These are phyloP conservation scores for Xylaria flabelliformis DNA, from an alignment of 495 filamentous ascomycete species.

Conservation along the genomic window DNA sequence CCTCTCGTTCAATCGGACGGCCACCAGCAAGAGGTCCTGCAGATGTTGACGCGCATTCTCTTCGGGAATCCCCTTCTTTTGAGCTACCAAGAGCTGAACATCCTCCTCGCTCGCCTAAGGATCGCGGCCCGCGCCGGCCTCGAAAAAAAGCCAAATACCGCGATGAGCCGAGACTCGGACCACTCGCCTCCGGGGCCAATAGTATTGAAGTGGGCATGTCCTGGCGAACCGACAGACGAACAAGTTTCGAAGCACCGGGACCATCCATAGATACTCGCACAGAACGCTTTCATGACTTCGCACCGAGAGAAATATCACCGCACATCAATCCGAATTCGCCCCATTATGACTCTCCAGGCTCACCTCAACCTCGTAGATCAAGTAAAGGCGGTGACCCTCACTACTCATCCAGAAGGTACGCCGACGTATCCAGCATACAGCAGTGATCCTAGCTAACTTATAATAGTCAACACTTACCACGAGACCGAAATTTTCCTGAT, in stretches of 20 bases:
- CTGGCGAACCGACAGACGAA: conserved; percentile 48
- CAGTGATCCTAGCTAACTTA: conserved; percentile 34
- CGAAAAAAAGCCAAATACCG: conserved; percentile 44
- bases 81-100: conserved; percentile 40
- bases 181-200: conserved; percentile 53
- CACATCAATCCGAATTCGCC: conserved; percentile 64
- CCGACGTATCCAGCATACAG: conserved; percentile 28
- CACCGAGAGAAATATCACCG: conserved; percentile 64
- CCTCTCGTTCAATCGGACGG: conserved; percentile 41
- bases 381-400: conserved; percentile 62
- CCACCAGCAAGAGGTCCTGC: conserved; percentile 44
- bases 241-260: conserved; percentile 42
- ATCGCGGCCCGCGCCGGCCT: conserved; percentile 37
- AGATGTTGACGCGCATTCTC: conserved; percentile 45
- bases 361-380: conserved; percentile 70
- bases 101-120: conserved; percentile 38
- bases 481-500: conserved; percentile 58
- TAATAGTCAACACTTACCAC: conserved; percentile 62
- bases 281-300: conserved; percentile 44
- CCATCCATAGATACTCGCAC: background rate
- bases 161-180: conserved; percentile 42
- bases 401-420: conserved; percentile 67
- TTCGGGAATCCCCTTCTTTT: conserved; percentile 41
- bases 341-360: conserved; percentile 70
- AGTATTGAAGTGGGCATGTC: conserved; percentile 56